Evolutionary conservation across 1,139 yeast species (phyloP).

Genomic region (Pneumocystis canis): DNA sequence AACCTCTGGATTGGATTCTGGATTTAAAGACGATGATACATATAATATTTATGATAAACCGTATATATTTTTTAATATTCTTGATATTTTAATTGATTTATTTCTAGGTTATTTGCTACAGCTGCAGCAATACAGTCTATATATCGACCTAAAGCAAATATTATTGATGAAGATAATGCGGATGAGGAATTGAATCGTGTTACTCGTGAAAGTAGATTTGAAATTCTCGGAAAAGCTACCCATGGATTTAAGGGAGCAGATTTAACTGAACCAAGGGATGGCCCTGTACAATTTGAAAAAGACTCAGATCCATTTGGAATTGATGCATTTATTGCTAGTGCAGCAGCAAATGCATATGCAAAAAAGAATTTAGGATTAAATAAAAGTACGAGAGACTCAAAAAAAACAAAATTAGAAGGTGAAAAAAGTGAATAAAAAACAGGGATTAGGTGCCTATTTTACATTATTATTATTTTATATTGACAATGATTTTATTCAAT

Average conservation of each 20-base stretch:
- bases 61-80: neutral
- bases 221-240: slow-evolving; percentile 21
- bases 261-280: slow-evolving; percentile 20
- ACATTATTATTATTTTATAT: neutral
- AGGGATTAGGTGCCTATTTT: neutral
- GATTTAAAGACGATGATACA: slow-evolving; percentile 28
- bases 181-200: slow-evolving; percentile 24
- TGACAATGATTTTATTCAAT: neutral
- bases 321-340: slow-evolving; percentile 6
- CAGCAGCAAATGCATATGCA: neutral
- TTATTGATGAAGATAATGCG: slow-evolving; percentile 19
- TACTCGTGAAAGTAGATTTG: slow-evolving; percentile 26
- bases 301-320: slow-evolving; percentile 21
- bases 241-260: slow-evolving; percentile 20
- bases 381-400: neutral
- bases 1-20: slow-evolving; percentile 15
- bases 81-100: neutral
- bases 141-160: slow-evolving; percentile 29
- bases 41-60: slow-evolving; percentile 45
- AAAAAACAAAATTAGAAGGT: neutral
- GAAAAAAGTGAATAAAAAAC: neutral
- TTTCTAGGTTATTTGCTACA: slow-evolving; percentile 30
- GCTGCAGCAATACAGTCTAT: slow-evolving; percentile 38
- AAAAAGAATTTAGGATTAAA: neutral
- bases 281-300: slow-evolving; percentile 42